These are phyloP conservation scores for Puya raimondii DNA, from an alignment of 176 grass and related monocot genomes.

Conservation along the genomic window DNA sequence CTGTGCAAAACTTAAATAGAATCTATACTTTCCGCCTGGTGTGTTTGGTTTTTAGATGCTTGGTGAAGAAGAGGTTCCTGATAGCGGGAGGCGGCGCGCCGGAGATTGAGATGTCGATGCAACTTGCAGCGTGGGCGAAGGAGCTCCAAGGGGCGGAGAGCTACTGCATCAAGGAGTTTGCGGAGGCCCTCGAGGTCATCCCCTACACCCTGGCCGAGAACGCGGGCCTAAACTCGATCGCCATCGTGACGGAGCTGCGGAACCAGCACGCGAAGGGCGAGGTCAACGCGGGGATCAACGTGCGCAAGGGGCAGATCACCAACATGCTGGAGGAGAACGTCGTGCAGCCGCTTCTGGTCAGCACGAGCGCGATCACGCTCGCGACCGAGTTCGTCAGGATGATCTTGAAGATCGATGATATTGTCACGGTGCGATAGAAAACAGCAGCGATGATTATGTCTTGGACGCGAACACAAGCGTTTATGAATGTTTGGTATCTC, in stretches of 20 bases:
- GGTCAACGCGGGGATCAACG: conserved; percentile 68
- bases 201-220: conserved; percentile 88
- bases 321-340: conserved; percentile 89
- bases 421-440: conserved; percentile 50
- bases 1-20: not conserved
- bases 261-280: conserved; percentile 73
- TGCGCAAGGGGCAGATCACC: conserved; percentile 78
- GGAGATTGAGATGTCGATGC: conserved; percentile 85
- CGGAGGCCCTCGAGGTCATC: conserved; percentile 72
- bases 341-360: conserved; percentile 71
- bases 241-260: conserved; percentile 72
- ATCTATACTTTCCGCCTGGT: not conserved
- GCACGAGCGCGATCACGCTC: conserved; percentile 62
- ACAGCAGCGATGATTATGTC: no score
- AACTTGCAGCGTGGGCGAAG: conserved; percentile 73
- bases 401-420: conserved; percentile 90
- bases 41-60: conserved; percentile 34
- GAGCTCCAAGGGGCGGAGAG: conserved; percentile 85
- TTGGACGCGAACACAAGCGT: no score
- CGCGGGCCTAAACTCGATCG: conserved; percentile 66
- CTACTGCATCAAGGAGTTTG: conserved; percentile 90
- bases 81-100: conserved; percentile 89
- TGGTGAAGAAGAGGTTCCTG: conserved; percentile 76
- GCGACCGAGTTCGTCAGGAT: conserved; percentile 80
- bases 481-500: no score